Base-by-base conservation (phyloP, 2,329 filamentous ascomycete species). In the Colletotrichum acutatum region DNA sequence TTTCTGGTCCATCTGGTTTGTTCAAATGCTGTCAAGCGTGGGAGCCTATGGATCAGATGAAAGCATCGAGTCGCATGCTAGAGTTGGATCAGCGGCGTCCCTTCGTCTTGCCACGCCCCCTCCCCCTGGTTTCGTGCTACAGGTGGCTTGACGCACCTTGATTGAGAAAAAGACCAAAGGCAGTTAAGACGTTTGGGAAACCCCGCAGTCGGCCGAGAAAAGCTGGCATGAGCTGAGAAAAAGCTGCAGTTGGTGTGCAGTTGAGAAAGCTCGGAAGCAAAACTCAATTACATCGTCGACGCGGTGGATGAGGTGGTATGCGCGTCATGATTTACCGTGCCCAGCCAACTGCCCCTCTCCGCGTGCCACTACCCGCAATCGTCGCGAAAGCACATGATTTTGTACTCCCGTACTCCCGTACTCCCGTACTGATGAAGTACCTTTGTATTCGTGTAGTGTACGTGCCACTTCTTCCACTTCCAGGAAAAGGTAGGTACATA, bases 351-450 rank as follows among this genome's bases (percentile, higher is more conserved):
- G 46, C n/a, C 46, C 28, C 61, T 64, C 49, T 34, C 28, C 49
- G 61, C 61, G 61, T 54, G 49, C 49, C 22, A 54, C 28, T 34
- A n/a, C 42, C 58, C 60, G 16, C 22, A 52, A 42, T 62, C 42
- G 34, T 72, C 72, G 61, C 72, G 72, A 74, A 74, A 74, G 60
- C 72, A 74, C 69, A 56, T 74, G 72, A 74, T 65, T 26, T 49
- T 28, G 69, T 66, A 64, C 37, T 52, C 34, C 52, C 24, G 62
- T 57, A 57, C 52, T 49, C 2, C 30, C 52, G n/a, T 16, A 52
- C 19, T 32, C 30, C 22, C 9, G 11, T 12, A 22, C 58, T 61
- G 62, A 12, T 11, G 7, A 34, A 2, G 46, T 54, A 37, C 5
- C 28, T 49, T 22, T 49, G 16, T 22, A 49, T 2, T 19, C 22